A percentile compares a stretch with the other conserved stretches of the same genome.
Conservation (phyloP, 2,329 filamentous ascomycete genomes). For the Beauveria brongniartii region DNA sequence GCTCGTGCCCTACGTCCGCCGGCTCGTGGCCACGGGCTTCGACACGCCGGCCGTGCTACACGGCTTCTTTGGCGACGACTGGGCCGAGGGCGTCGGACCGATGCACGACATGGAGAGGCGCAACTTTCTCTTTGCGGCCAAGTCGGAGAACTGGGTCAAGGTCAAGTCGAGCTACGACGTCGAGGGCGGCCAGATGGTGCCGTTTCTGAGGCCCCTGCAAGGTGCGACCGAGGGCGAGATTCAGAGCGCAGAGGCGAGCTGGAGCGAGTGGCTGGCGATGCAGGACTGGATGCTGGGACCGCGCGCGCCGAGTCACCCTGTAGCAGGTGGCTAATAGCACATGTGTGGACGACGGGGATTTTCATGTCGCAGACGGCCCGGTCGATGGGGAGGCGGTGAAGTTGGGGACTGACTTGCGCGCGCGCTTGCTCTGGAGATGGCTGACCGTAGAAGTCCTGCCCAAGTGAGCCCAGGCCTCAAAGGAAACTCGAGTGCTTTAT, state of each 20-base stretch:
- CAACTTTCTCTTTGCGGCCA: conserved; percentile 93
- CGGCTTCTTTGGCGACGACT: conserved; percentile 95
- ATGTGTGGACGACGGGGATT: no score
- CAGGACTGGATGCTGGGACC: conserved; percentile 98
- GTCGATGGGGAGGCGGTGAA: no score
- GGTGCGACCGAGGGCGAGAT: conserved; percentile 73
- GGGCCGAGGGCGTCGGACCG: conserved; percentile 68
- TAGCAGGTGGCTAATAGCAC: no score
- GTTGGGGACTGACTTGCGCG: no score
- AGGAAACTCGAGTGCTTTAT: no score
- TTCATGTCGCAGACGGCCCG: no score
- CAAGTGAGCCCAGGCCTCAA: no score
- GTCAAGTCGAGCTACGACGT: conserved; percentile 92
- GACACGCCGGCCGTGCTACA: conserved; percentile 81
- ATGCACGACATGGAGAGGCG: conserved; percentile 83
- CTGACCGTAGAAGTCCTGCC: no score
- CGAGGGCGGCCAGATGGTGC: conserved; percentile 71
- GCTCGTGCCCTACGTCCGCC: conserved; percentile 80
- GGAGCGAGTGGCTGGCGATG: conserved; percentile 95
- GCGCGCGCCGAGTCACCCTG: conserved; percentile 44
- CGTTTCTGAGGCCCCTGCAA: conserved; percentile 79
- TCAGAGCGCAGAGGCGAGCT: conserved; percentile 69
- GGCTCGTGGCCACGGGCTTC: conserved; percentile 85
- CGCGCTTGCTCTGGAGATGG: no score
- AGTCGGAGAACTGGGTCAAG: conserved; percentile 80